Percentiles rank a stretch among this genome's conserved stretches.
These are phyloP conservation scores for Endoconidiophora polonica DNA, from an alignment of 2,329 filamentous ascomycete species.

Conservation along the genomic window DNA sequence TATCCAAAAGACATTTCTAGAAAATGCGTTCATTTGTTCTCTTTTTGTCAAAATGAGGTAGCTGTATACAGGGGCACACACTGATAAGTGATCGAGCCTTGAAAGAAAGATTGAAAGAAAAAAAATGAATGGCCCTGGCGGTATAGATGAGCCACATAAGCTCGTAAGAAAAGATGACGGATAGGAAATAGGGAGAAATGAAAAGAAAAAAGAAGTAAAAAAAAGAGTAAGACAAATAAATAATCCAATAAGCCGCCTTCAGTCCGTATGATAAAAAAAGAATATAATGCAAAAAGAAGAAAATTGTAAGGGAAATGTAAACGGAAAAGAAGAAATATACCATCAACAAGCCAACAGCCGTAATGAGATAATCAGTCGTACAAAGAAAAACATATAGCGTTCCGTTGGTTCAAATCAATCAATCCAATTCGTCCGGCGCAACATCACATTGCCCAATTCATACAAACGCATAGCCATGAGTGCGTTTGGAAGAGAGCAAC, in stretches of 20 bases:
- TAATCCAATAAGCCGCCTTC: too few species aligned
- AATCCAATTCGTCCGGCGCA: neutral
- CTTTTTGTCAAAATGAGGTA: too few species aligned
- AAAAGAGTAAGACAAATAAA: neutral
- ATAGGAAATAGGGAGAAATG: neutral
- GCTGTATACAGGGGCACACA: too few species aligned
- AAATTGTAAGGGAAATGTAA: neutral
- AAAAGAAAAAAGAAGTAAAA: neutral
- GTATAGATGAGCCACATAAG: too few species aligned
- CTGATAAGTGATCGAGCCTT: too few species aligned
- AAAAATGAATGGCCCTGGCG: too few species aligned
- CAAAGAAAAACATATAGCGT: neutral
- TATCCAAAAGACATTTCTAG: too few species aligned
- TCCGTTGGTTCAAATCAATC: neutral
- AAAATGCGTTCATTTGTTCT: too few species aligned
- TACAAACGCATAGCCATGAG: neutral
- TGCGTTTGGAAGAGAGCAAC: neutral
- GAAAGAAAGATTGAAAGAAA: too few species aligned
- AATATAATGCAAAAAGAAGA: conserved; percentile 23
- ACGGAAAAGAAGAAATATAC: neutral
- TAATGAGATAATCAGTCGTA: neutral
- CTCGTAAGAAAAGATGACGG: too few species aligned
- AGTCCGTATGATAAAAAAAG: too few species aligned
- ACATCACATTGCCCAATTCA: too few species aligned
- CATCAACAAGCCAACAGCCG: neutral